phyloP scores from a whole-genome alignment of 768 basidiomycete genomes.

The Coprinopsis strossmayeri region DNA sequence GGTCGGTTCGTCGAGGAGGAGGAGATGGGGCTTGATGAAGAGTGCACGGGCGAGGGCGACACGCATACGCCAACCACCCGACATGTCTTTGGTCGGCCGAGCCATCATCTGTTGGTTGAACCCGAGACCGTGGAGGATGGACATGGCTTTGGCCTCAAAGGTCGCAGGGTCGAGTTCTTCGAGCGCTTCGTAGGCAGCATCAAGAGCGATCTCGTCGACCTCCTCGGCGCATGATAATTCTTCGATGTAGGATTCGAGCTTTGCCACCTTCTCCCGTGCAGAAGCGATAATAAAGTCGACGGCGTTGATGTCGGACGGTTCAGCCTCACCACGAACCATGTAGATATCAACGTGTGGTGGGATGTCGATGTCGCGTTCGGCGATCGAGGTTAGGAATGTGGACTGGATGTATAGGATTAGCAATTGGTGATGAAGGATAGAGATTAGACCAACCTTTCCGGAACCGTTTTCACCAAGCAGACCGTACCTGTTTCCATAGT shows the following conservation, averaged over 20 bases:
- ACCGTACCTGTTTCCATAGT: constrained; percentile 92
- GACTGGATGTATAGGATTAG: constrained; percentile 48
- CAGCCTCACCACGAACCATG: constrained; percentile 92
- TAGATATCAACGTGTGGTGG: constrained; percentile 97
- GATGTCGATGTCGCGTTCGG: constrained; percentile 92
- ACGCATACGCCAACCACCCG: constrained; percentile 99
- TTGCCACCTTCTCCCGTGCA: constrained; percentile 88
- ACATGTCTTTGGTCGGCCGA: constrained; percentile 97
- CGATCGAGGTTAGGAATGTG: constrained; percentile 92
- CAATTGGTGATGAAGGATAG: constrained; percentile 1
- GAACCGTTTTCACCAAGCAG: constrained; percentile 83
- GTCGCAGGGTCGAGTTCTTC: constrained; percentile 95
- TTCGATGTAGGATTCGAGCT: constrained; percentile 90
- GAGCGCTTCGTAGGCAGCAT: constrained; percentile 88
- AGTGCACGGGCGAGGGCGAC: constrained; percentile 94
- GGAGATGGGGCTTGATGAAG: constrained; percentile 93
- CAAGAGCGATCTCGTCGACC: constrained; percentile 83
- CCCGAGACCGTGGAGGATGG: constrained; percentile 96
- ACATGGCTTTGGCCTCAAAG: constrained; percentile 93
- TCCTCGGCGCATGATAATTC: constrained; percentile 86
- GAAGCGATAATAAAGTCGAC: constrained; percentile 94
- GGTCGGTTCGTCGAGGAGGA: constrained; percentile 89
- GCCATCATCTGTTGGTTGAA: constrained; percentile 90
- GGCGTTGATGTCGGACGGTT: constrained; percentile 94
- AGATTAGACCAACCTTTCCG: constrained; percentile 70